Base-by-base conservation (phyloP, 805 yeast species). In the Cyberlindnera mycetangii region DNA sequence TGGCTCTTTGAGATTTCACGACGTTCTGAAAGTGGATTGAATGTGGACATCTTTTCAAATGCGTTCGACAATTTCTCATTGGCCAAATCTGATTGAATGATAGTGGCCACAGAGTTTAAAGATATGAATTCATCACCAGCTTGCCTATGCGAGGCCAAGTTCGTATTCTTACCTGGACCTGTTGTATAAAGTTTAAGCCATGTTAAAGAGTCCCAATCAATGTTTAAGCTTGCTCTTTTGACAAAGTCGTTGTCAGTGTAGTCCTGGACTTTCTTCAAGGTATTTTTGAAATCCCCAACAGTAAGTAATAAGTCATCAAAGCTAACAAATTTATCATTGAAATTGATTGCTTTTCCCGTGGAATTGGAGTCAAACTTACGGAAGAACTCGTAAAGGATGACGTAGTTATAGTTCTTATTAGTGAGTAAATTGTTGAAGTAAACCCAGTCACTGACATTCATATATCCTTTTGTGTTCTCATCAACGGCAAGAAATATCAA, bases 401-500 rank as follows among this genome's bases (percentile, higher is more conserved):
- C 70, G 54, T 69, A 70, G 56, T 76, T 78, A 39, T 72, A 74
- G 42, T 73, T 67, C 44, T 70, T 63, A 44, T 76, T 71, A 50
- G 72, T 73, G 42, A 79, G 65, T 35, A 75, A 53, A 48, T 75
- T 71, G 55, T 85, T 81, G 60, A 92, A 86, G 34, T 75, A 74
- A 40, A 78, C 67, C 85, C 95, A 92, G 60, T 92, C 97, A 20
- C 70, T 62, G 39, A 81, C 69, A 21, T 78, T 73, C 39, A 88
- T 71, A 47, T 73, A 81, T 7, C 97, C 97, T 52, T 79, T 78
- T 44, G 74, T 70, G 32, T 74, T 71, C 47, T 78, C 78, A 66
- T 92, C 98, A 14, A 96, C 88, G 21, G 89, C 80, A 45, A 85
- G 71, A 60, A 85, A 92, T 39, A 92, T 79, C 48, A 90, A 73